Evolutionary conservation across 177 flowering plant genomes (phyloP).

Genomic region (Vitis hybrid): DNA sequence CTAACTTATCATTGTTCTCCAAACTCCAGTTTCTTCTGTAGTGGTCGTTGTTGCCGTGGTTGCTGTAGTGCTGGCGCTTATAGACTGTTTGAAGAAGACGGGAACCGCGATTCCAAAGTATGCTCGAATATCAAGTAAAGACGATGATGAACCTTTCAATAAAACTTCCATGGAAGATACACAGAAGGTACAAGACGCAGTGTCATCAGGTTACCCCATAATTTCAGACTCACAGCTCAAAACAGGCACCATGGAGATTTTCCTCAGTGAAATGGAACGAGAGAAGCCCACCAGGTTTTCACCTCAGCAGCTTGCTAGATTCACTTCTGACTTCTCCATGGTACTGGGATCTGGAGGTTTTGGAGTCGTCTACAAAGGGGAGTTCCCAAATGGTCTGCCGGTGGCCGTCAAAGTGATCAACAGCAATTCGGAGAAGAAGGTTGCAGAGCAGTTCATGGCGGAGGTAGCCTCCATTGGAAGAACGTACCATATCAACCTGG

Average conservation of each 20-base stretch:
- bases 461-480: slow-evolving; percentile 7
- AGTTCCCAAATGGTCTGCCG: background rate
- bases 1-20: background rate
- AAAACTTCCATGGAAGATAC: background rate
- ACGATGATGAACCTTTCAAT: background rate
- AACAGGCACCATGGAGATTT: slow-evolving; percentile 1
- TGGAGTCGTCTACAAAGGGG: background rate
- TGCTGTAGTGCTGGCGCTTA: background rate
- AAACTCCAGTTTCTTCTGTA: background rate
- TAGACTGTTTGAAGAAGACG: background rate
- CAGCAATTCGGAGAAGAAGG: background rate
- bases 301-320: slow-evolving; percentile 3
- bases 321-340: background rate
- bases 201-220: background rate
- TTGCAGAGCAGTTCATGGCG: slow-evolving; percentile 4
- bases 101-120: slow-evolving; percentile 1
- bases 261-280: background rate
- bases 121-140: background rate
- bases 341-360: background rate
- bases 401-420: slow-evolving; percentile 7
- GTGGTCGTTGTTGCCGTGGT: background rate
- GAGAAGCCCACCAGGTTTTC: slow-evolving; percentile 6
- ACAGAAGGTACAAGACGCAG: too few species aligned
- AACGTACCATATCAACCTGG: slow-evolving; percentile 4
- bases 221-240: background rate